Evolutionary conservation across 306 rosid species (phyloP).

Genomic region (Dryas octopetala): DNA sequence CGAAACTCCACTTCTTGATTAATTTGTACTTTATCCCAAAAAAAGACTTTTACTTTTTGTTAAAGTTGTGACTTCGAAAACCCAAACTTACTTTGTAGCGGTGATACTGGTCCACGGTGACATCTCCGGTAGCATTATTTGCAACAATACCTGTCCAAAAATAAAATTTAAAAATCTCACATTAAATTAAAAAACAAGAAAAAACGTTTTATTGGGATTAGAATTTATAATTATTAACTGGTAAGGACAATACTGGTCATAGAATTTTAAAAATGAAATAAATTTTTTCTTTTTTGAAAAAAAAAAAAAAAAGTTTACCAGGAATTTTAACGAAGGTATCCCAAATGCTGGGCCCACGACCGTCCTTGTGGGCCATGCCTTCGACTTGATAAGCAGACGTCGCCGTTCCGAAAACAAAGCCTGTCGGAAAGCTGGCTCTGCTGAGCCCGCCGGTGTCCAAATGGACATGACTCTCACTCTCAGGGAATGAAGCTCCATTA

Average conservation of each 20-base stretch:
- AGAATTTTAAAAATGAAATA: no score
- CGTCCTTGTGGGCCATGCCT: conserved; percentile 78
- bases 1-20: no score
- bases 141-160: conserved; percentile 64
- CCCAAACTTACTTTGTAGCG: conserved; percentile 59
- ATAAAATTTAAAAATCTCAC: neutral
- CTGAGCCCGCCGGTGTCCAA: conserved; percentile 61
- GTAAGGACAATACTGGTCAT: neutral
- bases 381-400: conserved; percentile 92
- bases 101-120: conserved; percentile 89
- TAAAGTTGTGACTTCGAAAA: neutral
- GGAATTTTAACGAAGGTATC: conserved; percentile 63
- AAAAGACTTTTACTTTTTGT: no score
- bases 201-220: no score
- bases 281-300: no score
- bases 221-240: neutral
- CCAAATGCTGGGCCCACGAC: conserved; percentile 99
- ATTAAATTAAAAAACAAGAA: neutral
- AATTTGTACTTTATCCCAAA: no score
- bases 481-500: conserved; percentile 9
- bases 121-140: conserved; percentile 67
- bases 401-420: conserved; percentile 80
- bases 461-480: conserved; percentile 27
- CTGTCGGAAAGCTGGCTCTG: conserved; percentile 52
- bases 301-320: conserved; percentile 28